phyloP scores from a whole-genome alignment of 139 green algal species.

The Chlorella sp. region DNA sequence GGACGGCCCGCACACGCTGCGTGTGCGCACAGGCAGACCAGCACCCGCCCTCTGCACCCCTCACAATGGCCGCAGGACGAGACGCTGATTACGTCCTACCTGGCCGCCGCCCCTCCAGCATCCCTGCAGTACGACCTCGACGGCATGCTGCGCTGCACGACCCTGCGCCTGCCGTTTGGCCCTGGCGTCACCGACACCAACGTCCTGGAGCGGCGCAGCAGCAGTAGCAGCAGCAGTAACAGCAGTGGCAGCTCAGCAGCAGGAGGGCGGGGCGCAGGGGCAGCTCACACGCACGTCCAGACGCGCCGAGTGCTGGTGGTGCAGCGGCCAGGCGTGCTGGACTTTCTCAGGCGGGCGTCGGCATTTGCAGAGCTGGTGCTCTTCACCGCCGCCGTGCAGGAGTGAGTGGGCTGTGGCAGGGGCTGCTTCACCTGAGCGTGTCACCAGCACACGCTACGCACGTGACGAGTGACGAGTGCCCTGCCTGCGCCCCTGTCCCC shows the following conservation, averaged over 20 bases:
- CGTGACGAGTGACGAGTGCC: slow-evolving; percentile 14
- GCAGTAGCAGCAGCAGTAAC: neutral
- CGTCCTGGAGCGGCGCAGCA: neutral
- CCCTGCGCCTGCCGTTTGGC: neutral
- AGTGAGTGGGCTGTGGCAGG: neutral
- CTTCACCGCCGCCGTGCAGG: slow-evolving; percentile 44
- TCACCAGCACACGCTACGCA: slow-evolving; percentile 32
- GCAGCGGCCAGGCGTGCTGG: slow-evolving; percentile 9
- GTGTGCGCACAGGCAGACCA: neutral
- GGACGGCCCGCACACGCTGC: neutral
- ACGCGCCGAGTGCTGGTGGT: neutral
- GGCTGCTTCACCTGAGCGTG: neutral
- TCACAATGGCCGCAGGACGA: neutral
- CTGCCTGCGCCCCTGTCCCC: neutral
- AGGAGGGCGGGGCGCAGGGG: neutral
- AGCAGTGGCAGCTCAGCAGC: neutral
- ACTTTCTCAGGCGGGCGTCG: slow-evolving; percentile 41
- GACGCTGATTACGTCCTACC: neutral
- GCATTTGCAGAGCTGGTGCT: slow-evolving; percentile 51
- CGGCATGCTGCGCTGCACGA: neutral
- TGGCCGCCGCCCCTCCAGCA: neutral
- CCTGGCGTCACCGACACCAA: neutral
- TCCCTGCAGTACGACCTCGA: neutral
- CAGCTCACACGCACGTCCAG: neutral
- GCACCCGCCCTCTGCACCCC: neutral